Evolutionary conservation across 768 basidiomycete genomes (phyloP).

Genomic region (Boletus coccyginus): DNA sequence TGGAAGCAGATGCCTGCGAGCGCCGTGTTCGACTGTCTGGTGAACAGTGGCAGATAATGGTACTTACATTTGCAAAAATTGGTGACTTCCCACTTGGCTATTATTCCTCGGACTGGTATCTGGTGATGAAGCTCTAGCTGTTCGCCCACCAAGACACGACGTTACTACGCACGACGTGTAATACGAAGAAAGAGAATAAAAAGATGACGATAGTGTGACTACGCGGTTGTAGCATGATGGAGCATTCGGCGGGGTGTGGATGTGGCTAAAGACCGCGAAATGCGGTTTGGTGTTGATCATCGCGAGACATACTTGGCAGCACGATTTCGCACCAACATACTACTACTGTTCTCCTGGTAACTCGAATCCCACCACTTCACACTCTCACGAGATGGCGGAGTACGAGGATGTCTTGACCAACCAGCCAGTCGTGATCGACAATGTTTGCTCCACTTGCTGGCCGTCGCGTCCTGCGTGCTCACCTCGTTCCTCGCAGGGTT

Average conservation of each 20-base stretch:
- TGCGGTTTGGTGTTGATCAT: slow-evolving; percentile 2
- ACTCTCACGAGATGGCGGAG: slow-evolving; percentile 60
- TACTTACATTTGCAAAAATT: slow-evolving; percentile 84
- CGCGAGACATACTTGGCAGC: neutral
- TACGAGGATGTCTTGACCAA: slow-evolving; percentile 95
- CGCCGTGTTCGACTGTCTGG: slow-evolving; percentile 3
- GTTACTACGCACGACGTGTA: slow-evolving; percentile 27
- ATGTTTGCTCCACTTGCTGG: slow-evolving; percentile 52
- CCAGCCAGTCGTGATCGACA: slow-evolving; percentile 99
- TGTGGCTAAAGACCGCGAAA: slow-evolving; percentile 17
- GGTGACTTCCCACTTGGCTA: slow-evolving; percentile 85
- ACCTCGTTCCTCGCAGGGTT: slow-evolving; percentile 62
- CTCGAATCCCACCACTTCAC: slow-evolving; percentile 8
- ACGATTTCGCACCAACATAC: slow-evolving; percentile 9
- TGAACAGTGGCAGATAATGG: neutral
- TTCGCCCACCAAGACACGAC: neutral
- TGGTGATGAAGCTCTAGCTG: slow-evolving; percentile 22
- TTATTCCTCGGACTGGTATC: slow-evolving; percentile 40
- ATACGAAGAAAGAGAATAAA: slow-evolving; percentile 16
- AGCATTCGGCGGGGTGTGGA: neutral
- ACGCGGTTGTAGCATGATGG: slow-evolving; percentile 18
- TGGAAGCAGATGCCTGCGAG: slow-evolving; percentile 84
- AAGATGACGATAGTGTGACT: slow-evolving; percentile 9
- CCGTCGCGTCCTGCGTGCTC: slow-evolving; percentile 25
- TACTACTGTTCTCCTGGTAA: neutral